A percentile compares a stretch with the other conserved stretches of the same genome.
These are phyloP conservation scores for Paecilomyces niveus DNA, from an alignment of 2,329 filamentous ascomycete genomes.

Conservation along the genomic window DNA sequence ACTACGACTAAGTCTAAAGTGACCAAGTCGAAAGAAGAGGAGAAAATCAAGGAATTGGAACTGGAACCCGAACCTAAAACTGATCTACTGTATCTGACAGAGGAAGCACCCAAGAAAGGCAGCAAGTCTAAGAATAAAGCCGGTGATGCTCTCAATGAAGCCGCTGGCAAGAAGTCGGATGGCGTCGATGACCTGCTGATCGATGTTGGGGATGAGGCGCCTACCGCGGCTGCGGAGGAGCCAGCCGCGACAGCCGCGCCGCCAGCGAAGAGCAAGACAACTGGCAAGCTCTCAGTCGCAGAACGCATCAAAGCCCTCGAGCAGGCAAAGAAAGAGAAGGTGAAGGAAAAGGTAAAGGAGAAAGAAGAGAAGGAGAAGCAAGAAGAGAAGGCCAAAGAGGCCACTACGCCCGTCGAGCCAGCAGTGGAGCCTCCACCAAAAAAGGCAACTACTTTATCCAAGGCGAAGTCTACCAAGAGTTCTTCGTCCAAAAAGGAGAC, in stretches of 20 bases:
- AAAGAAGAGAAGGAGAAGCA: constrained; percentile 28
- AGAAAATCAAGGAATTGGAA: constrained; percentile 30
- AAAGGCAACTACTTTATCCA: constrained; percentile 12
- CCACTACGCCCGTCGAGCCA: constrained; percentile 28
- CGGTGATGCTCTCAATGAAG: constrained; percentile 13
- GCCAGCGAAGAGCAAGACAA: constrained; percentile 36
- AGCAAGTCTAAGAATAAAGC: constrained; percentile 12
- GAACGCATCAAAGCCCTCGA: constrained; percentile 48
- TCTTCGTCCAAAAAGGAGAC: constrained; percentile 14
- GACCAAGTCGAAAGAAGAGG: constrained; percentile 40
- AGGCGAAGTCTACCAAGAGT: constrained; percentile 15
- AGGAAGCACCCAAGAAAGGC: constrained; percentile 27
- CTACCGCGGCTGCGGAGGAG: constrained; percentile 31
- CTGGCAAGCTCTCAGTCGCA: constrained; percentile 40
- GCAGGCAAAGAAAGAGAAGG: constrained; percentile 32
- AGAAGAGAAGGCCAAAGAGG: constrained; percentile 30
- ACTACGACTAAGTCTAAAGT: constrained; percentile 34
- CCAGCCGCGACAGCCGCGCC: constrained; percentile 30
- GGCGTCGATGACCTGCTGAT: constrained; percentile 25
- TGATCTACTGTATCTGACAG: constrained; percentile 19
- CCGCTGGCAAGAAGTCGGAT: constrained; percentile 14
- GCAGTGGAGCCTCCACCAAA: constrained; percentile 20
- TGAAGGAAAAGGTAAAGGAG: constrained; percentile 29
- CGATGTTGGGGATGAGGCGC: constrained; percentile 29
- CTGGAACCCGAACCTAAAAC: constrained; percentile 11